A percentile compares a stretch with the other conserved stretches of the same genome.
phyloP scores from a whole-genome alignment of 352 stramenopile genomes.

The Phytophthora meadii region DNA sequence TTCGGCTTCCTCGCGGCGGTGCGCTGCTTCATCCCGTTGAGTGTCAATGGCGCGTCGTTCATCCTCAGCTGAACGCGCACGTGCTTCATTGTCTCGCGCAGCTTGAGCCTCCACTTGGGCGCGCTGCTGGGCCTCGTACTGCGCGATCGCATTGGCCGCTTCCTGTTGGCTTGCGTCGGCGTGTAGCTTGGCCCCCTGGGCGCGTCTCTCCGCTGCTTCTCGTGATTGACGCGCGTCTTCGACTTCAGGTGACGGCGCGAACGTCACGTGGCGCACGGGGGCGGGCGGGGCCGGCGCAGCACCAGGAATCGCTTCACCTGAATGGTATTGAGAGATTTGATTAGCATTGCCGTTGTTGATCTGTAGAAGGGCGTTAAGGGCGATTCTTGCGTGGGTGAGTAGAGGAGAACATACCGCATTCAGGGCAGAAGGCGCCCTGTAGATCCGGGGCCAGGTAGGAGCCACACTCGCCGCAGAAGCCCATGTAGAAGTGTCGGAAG shows the following conservation, averaged over 20 bases:
- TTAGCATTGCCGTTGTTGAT: constrained; percentile 7
- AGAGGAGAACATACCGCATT: constrained; percentile 63
- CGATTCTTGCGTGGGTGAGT: background rate
- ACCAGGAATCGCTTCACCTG: constrained; percentile 34
- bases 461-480: constrained; percentile 87
- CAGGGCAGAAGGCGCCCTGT: constrained; percentile 71
- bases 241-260: constrained; percentile 23
- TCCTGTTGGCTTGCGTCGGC: constrained; percentile 55
- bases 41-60: constrained; percentile 60
- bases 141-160: constrained; percentile 45
- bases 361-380: constrained; percentile 2
- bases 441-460: constrained; percentile 62
- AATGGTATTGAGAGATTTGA: background rate
- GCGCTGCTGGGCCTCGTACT: constrained; percentile 60
- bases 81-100: constrained; percentile 40
- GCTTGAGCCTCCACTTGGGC: constrained; percentile 46
- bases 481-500: constrained; percentile 45
- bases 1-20: constrained; percentile 66
- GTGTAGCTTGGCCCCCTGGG: constrained; percentile 46
- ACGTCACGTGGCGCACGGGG: constrained; percentile 28
- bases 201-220: constrained; percentile 59
- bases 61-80: constrained; percentile 29
- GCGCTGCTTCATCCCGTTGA: constrained; percentile 54
- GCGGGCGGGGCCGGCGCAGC: constrained; percentile 14
- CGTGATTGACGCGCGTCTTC: constrained; percentile 42